These are phyloP conservation scores for Cladophialophora chaetospira DNA, from an alignment of 2,329 filamentous ascomycete species.

Conservation along the genomic window DNA sequence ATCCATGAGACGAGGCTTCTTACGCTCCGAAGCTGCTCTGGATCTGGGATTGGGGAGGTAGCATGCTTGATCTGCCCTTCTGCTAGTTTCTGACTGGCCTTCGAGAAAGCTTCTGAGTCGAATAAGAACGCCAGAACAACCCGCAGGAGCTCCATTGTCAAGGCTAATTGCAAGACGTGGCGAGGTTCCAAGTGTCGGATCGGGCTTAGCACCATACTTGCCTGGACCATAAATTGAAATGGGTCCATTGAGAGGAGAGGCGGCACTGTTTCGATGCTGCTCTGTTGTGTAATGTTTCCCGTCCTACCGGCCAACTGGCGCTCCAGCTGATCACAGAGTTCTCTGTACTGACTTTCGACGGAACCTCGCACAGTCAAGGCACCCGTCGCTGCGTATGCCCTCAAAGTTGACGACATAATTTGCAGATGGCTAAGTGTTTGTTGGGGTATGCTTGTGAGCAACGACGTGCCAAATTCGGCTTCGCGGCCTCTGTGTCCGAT, in stretches of 20 bases:
- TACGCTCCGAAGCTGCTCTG: conserved; percentile 18
- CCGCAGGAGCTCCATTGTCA: conserved; percentile 87
- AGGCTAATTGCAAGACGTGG: conserved; percentile 81
- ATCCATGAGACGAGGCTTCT: conserved; percentile 21
- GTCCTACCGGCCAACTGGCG: conserved; percentile 45
- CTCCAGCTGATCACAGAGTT: conserved; percentile 55
- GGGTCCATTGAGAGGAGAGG: conserved; percentile 67
- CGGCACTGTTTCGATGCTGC: conserved; percentile 36
- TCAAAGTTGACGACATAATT: conserved; percentile 82
- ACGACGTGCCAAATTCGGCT: conserved; percentile 69
- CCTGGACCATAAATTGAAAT: conserved; percentile 29
- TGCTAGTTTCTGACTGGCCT: conserved; percentile 15
- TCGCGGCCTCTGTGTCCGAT: conserved; percentile 88
- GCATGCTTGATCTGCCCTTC: conserved; percentile 13
- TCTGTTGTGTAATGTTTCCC: neutral
- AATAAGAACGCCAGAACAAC: conserved; percentile 62
- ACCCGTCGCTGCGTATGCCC: conserved; percentile 79
- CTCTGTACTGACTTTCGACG: conserved; percentile 66
- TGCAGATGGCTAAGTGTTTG: conserved; percentile 83
- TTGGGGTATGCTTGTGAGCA: conserved; percentile 82
- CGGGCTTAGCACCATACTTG: conserved; percentile 29
- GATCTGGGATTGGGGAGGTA: neutral
- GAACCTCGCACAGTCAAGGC: conserved; percentile 65
- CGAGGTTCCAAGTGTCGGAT: conserved; percentile 41
- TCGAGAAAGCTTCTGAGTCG: conserved; percentile 34